These are phyloP conservation scores for Colletotrichum tamarilloi DNA, from an alignment of 2,329 filamentous ascomycete genomes.

Conservation along the genomic window DNA sequence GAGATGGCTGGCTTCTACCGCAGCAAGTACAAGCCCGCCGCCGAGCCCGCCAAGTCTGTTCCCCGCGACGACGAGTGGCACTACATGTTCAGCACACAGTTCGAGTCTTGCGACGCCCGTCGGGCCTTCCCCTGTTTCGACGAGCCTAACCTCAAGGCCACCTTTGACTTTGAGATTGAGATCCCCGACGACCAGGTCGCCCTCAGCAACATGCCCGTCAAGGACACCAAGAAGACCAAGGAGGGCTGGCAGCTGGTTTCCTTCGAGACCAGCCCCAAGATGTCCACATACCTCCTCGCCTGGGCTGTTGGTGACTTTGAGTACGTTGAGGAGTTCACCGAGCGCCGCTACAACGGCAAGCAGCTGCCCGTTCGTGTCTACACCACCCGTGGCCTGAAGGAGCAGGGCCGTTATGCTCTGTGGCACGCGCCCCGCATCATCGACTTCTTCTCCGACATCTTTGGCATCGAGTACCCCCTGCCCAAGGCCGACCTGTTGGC, in stretches of 20 bases:
- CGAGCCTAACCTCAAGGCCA: slow-evolving; percentile 96
- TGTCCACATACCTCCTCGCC: slow-evolving; percentile 91
- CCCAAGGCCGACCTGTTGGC: slow-evolving; percentile 92
- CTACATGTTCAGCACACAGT: slow-evolving; percentile 94
- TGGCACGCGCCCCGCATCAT: slow-evolving; percentile 93
- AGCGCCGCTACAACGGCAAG: slow-evolving; percentile 91
- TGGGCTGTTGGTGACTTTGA: slow-evolving; percentile 98
- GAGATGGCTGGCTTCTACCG: slow-evolving; percentile 95
- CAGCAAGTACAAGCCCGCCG: slow-evolving; percentile 89
- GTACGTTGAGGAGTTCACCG: slow-evolving; percentile 91
- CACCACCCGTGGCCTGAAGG: slow-evolving; percentile 92
- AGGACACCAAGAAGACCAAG: slow-evolving; percentile 68
- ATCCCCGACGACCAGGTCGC: slow-evolving; percentile 89
- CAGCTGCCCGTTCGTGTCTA: slow-evolving; percentile 94
- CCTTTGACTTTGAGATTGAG: slow-evolving; percentile 94
- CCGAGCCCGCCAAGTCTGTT: slow-evolving; percentile 78
- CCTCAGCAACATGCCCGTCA: slow-evolving; percentile 95
- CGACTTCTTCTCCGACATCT: slow-evolving; percentile 96
- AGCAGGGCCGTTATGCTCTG: slow-evolving; percentile 89
- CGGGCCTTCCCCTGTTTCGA: slow-evolving; percentile 98
- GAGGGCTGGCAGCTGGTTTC: slow-evolving; percentile 78
- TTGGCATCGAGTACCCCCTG: slow-evolving; percentile 91
- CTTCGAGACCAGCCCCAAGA: slow-evolving; percentile 87
- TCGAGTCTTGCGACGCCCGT: slow-evolving; percentile 95
- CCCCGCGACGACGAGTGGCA: slow-evolving; percentile 76